Percentiles rank a stretch among this genome's conserved stretches.
Conservation (phyloP, 306 rosid species). For the Malus sieversii region DNA sequence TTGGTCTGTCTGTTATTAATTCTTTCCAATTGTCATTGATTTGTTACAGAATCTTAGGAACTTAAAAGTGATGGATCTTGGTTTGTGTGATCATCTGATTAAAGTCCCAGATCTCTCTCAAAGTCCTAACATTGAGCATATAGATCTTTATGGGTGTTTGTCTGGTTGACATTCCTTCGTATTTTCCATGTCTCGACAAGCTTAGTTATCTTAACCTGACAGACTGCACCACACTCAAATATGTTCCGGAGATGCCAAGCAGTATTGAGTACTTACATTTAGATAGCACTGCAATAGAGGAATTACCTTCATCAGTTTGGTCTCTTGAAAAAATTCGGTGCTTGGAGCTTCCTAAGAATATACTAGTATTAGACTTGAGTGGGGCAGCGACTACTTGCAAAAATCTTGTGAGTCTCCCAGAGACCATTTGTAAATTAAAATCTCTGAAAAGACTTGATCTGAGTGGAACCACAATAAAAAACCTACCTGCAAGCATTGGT, state of each 20-base stretch:
- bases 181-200: not conserved
- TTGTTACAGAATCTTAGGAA: not conserved
- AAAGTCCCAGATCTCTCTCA: conserved; percentile 5
- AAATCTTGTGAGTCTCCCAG: not conserved
- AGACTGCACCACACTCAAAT: not conserved
- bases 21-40: not conserved
- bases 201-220: not conserved
- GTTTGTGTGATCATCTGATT: not conserved
- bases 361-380: too few relatives aligned
- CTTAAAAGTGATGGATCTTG: not conserved
- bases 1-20: not conserved
- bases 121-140: not conserved
- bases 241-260: not conserved
- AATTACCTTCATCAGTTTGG: too few relatives aligned
- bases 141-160: not conserved
- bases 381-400: too few relatives aligned
- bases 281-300: too few relatives aligned
- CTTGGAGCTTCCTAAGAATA: too few relatives aligned
- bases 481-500: too few relatives aligned
- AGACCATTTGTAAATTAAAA: not conserved
- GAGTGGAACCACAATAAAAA: too few relatives aligned
- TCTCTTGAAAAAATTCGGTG: too few relatives aligned
- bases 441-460: too few relatives aligned
- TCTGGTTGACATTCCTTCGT: not conserved
- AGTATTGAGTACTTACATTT: too few relatives aligned